Evolutionary conservation across 73 alveolate genomes (phyloP), one percentile per base, ranked within the genome.

Genomic region (Tetrahymena malaccensis): DNA sequence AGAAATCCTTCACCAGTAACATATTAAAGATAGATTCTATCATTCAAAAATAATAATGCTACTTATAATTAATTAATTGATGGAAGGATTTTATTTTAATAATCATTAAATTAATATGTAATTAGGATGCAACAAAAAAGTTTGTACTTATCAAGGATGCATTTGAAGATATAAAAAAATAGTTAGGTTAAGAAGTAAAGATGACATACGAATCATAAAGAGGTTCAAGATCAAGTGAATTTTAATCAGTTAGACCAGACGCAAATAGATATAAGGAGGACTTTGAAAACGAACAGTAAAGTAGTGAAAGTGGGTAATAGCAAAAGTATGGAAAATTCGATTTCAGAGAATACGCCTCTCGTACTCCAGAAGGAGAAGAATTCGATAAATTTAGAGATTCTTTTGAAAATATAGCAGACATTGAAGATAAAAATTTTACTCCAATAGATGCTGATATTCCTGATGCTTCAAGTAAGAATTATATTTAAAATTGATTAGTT

Each of bases 391-490:
- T 94, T 11, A 70, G 55, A 27, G 70, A 94, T 34, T 94, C 95
- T 38, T 94, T 94, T 85, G 38, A 83, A 31, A 94, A 56, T 94
- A 43, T 94, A 34, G 94, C 89, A 85, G 94, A 83, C 43, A 56
- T 94, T 27, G 83, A 94, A 84, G 96, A 94, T 34, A 94, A 43
- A 27, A 38, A 25, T n/a, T 94, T 94, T 35, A 94, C 93, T 13
- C 96, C 96, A 11, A 94, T 94, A 0, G 95, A 94, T 94, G 93
- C 93, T 84, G 93, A 94, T 44, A 94, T 94, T 94, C 96, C 96
- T 85, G 95, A 94, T 94, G 89, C 96, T 33, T 83, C 94, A 22
- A 70, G 89, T 70, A 70, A 70, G 19, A 10, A 22, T 17, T 16
- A 57, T 12, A 25, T 70, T n/a, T 22, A 70, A n/a, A n/a, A n/a